These are phyloP conservation scores for Trichoderma koningii DNA, from an alignment of 2,329 filamentous ascomycete genomes.

Conservation along the genomic window DNA sequence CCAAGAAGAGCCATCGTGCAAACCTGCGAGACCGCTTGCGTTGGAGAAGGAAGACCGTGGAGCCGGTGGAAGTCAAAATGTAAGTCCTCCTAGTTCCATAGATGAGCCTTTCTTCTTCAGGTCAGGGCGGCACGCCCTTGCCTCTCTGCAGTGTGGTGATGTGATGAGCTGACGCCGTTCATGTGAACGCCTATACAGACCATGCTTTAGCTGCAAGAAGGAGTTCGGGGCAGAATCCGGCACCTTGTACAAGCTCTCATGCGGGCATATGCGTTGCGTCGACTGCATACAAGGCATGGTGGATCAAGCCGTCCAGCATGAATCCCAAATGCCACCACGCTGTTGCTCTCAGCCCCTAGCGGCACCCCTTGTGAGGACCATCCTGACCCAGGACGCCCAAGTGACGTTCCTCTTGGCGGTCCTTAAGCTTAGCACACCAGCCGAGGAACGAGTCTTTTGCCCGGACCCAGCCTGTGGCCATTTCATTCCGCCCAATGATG, in stretches of 20 bases:
- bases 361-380: constrained; percentile 48
- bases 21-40: constrained; percentile 48
- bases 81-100: constrained; percentile 30
- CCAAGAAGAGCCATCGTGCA: constrained; percentile 49
- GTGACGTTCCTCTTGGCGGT: constrained; percentile 59
- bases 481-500: constrained; percentile 57
- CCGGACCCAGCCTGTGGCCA: constrained; percentile 58
- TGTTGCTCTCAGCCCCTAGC: constrained; percentile 62
- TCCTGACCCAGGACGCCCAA: constrained; percentile 56
- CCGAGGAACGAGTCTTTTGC: constrained; percentile 60
- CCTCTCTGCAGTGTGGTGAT: not conserved
- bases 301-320: constrained; percentile 56
- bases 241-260: constrained; percentile 54
- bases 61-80: constrained; percentile 40
- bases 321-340: constrained; percentile 63
- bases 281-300: constrained; percentile 57
- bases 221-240: constrained; percentile 47
- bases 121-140: not conserved
- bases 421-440: constrained; percentile 59
- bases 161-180: not conserved
- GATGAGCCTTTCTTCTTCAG: not conserved
- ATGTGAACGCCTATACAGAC: constrained; percentile 5
- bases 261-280: constrained; percentile 60
- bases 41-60: constrained; percentile 44
- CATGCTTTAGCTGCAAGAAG: constrained; percentile 52